Base-by-base conservation (phyloP, 495 filamentous ascomycete species). In the Hypoxylon perforatum region DNA sequence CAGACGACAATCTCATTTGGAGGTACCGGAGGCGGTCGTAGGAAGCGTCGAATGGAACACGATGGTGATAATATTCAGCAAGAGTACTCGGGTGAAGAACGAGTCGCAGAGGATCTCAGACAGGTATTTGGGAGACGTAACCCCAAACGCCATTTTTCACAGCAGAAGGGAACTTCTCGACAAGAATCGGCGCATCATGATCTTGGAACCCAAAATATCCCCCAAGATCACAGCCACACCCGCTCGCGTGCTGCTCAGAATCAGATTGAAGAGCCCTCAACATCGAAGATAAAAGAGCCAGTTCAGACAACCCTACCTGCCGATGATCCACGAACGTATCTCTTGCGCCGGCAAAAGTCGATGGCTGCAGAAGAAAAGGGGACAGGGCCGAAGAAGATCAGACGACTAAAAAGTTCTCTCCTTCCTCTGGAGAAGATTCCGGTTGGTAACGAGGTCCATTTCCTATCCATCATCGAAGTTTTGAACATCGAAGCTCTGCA, bases 361-460 rank as follows among this genome's bases (percentile, higher is more conserved):
- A 65, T 75, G 11, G 63, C 52, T 22, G 50, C 61, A 14, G 61
- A 70, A 21, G 63, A 59, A 21, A 39, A 14, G 17, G 64, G 47
- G 1, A 39, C 56, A 7, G 61, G 59, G 12, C 64, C 61, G 11
- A 76, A 58, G 64, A 79, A 73, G 56, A 33, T 71, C 19, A 73
- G 63, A 41, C 74, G 80, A 11, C 33, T 78, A 23, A 82, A 77
- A 57, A 82, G 77, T n/a, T 75, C 64, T 30, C 72, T 78, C n/a
- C 57, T 82, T 22, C 80, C 82, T 18, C 65, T 83, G n/a, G 81
- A 84, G 54, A 79, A 61, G 8, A 72, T 75, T 35, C 73, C 77
- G 3, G 49, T 49, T 0, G 61, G 71, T 5, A 65, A 63, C 15
- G 59, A 78, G 44, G 75, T 66, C 0, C 70, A 78, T 50, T 30